phyloP scores from a whole-genome alignment of 148 eudicot species.

The Camellia sinensis region DNA sequence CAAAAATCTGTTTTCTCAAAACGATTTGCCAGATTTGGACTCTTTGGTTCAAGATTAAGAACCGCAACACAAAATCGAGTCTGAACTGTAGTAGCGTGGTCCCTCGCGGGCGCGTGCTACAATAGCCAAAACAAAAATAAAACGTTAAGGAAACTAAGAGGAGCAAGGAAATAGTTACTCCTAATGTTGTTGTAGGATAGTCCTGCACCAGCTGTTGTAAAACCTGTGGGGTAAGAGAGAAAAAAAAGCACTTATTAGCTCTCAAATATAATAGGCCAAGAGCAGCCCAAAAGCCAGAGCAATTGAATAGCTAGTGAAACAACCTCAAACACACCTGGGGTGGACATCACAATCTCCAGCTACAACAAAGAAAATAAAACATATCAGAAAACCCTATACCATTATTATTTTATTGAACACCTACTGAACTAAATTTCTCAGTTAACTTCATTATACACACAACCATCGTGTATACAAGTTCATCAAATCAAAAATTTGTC shows the following conservation, averaged over 20 bases:
- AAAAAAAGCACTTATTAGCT: slow-evolving; percentile 6
- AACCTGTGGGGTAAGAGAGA: slow-evolving; percentile 38
- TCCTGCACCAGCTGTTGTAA: slow-evolving; percentile 50
- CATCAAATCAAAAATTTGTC: not conserved
- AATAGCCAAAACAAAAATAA: not conserved
- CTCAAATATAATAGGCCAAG: not conserved
- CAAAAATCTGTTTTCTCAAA: no score
- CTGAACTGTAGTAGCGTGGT: no score
- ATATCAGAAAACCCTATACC: slow-evolving; percentile 2
- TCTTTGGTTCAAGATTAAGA: no score
- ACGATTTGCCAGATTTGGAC: no score
- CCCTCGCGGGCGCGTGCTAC: no score
- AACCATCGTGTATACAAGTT: not conserved
- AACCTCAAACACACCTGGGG: slow-evolving; percentile 87
- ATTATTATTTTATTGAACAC: not conserved
- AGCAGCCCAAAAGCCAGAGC: not conserved
- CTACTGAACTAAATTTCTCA: not conserved
- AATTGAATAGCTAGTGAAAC: slow-evolving; percentile 11
- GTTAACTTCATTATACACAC: not conserved
- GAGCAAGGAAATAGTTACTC: slow-evolving; percentile 38
- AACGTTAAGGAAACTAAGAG: not conserved
- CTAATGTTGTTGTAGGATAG: slow-evolving; percentile 50
- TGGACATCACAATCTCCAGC: slow-evolving; percentile 78
- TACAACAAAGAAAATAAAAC: slow-evolving; percentile 24
- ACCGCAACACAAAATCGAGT: no score